Percentiles rank a stretch among this genome's conserved stretches.
These are phyloP conservation scores for Rhizoctonia solani DNA, from an alignment of 1,284 basidiomycete genomes.

Conservation along the genomic window DNA sequence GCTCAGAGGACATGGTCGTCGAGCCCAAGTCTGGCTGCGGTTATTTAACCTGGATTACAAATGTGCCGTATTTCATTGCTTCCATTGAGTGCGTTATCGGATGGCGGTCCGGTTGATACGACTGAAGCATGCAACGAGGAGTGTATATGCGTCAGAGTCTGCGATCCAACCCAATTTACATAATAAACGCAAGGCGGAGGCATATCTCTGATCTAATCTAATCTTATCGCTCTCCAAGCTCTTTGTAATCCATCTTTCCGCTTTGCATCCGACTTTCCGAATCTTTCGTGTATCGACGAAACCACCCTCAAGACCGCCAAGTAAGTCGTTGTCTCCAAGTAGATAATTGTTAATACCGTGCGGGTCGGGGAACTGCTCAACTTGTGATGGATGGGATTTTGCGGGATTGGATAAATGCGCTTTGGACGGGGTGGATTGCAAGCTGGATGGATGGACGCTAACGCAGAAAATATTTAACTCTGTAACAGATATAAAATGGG, in stretches of 20 bases:
- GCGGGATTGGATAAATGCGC: neutral
- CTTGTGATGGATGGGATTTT: neutral
- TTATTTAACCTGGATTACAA: too few relatives aligned
- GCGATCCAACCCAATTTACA: neutral
- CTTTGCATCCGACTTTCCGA: too few relatives aligned
- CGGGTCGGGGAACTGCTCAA: neutral
- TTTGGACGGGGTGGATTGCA: neutral
- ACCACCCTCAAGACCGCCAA: constrained; percentile 35
- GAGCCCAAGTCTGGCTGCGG: too few relatives aligned
- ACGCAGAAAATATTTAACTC: neutral
- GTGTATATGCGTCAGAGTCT: neutral
- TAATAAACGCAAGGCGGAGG: too few relatives aligned
- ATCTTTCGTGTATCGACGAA: constrained; percentile 35
- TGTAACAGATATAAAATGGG: constrained; percentile 44
- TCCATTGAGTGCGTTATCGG: neutral
- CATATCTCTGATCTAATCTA: constrained; percentile 11
- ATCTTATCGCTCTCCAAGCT: neutral
- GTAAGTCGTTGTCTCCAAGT: constrained; percentile 23
- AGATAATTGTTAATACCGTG: neutral
- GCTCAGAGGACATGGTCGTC: too few relatives aligned
- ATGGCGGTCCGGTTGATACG: neutral
- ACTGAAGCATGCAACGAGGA: neutral
- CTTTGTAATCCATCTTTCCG: constrained; percentile 19
- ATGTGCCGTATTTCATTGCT: neutral
- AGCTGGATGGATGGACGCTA: neutral